Conservation (phyloP, 768 basidiomycete species). For the Macrolepiota albuminosa region DNA sequence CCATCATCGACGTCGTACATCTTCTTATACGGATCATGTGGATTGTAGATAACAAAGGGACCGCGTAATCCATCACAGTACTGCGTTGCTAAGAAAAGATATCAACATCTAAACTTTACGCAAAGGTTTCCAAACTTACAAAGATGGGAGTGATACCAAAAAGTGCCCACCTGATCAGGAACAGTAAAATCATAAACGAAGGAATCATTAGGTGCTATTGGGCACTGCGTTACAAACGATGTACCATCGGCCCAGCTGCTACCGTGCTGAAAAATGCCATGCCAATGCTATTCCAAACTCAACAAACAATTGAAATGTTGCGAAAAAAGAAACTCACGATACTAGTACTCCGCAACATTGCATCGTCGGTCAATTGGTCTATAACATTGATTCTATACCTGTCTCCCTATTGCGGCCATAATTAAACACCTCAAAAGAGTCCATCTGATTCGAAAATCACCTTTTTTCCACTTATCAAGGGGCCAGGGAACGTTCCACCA, state of each 20-base stretch:
- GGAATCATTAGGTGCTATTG: conserved; percentile 29
- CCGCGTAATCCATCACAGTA: conserved; percentile 44
- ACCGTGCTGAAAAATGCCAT: conserved; percentile 6
- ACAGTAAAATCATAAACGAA: conserved; percentile 34
- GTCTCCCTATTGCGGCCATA: conserved; percentile 12
- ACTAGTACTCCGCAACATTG: conserved; percentile 20
- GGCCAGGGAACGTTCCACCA: conserved; percentile 10
- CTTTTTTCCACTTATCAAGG: conserved; percentile 3
- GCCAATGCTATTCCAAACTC: conserved; percentile 6
- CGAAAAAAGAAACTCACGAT: conserved; percentile 13
- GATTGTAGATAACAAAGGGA: conserved; percentile 32
- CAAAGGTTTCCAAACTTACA: conserved; percentile 11
- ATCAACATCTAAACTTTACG: neutral
- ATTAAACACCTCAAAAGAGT: neutral
- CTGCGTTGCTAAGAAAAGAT: conserved; percentile 27
- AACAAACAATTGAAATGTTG: neutral
- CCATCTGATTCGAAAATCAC: neutral
- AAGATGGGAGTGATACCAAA: conserved; percentile 26
- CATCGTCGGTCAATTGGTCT: conserved; percentile 17
- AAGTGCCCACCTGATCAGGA: conserved; percentile 21
- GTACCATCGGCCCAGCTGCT: conserved; percentile 10
- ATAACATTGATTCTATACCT: conserved; percentile 20
- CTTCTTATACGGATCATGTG: conserved; percentile 24
- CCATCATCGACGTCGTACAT: conserved; percentile 23
- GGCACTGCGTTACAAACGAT: conserved; percentile 35